Base-by-base conservation (phyloP, 768 basidiomycete genomes). In the Russula foetens region DNA sequence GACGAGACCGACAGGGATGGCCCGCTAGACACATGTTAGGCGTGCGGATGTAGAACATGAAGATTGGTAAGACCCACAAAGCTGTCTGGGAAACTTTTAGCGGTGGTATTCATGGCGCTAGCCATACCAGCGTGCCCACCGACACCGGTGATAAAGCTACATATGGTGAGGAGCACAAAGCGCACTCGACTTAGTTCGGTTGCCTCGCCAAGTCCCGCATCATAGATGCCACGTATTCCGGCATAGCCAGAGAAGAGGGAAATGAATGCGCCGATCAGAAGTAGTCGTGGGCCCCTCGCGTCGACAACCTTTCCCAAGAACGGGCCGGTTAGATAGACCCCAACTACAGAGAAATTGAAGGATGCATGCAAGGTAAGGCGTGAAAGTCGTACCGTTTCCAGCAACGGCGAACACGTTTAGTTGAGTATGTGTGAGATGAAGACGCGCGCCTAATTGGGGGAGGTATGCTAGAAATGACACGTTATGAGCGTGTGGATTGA, bases 281-380 rank as follows among this genome's bases (percentile, higher is more conserved):
- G 82, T 24, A 84, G 81, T 23, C 83, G 80, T 21, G 90, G 91
- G 1, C 92, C 92, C 28, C 77, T 75, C 14, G 71, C 59, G 72
- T 96, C 94, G 4, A 90, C 86, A 17, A 93, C 78, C 52, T 84
- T 79, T 4, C 93, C 93, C 84, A 84, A 87, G 51, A 89, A 63
- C 23, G 92, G 92, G 12, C 89, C 90, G 17, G 78, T 82, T 60
- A 77, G 76, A 68, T 91, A 92, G 5, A 90, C 84, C 17, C 92
- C 92, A 52, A 91, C 85, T 86, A 69, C 60, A 17, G 50, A 6
- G 41, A 39, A 52, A 38, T 43, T 62, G 24, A 45, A 63, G 29
- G 14, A 11, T 1, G 56, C 31, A 62, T 9, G 44, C 14, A 2
- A 53, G n/a, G 12, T 4, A 51, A 15, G 21, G 46, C 3, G 38